Base-by-base conservation (phyloP, 2,329 filamentous ascomycete species). In the Aspergillus brasiliensis region DNA sequence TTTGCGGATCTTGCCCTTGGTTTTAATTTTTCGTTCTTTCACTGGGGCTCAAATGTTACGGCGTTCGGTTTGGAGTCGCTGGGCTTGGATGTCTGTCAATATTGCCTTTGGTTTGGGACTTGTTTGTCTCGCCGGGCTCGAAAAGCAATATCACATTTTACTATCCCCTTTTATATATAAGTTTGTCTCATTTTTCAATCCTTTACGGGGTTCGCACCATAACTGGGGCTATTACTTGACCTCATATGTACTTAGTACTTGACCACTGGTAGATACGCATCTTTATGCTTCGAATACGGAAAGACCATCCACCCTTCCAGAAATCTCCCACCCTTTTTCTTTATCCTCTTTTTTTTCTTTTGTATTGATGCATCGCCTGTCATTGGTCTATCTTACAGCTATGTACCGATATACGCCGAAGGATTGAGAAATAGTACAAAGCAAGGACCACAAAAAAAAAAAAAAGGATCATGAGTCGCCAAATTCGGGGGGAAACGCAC, bases 1-100 rank as follows among this genome's bases (percentile, higher is more conserved):
- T 59, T 19, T 34, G 31, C 31, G 31, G 52, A 59, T 59, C 31
- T 59, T 58, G 34, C 55, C 55, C 57, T 52, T 55, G 37, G 31
- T 34, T 13, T 34, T 34, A 34, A 34, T 34, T 56, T 52, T 62
- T 57, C 54, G 49, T 60, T 64, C 58, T 65, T 58, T 63, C 60
- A 56, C 58, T 65, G 61, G 67, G 61, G 56, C 54, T 62, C 47
- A 34, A 34, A 34, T 34, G 42, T 56, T 52, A 57, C n/a, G 67
- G 67, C 64, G 67, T 69, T 65, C 59, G 65, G 65, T 59, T 62
- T 64, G 67, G 64, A 64, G 63, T 69, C 60, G 46, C 57, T 58
- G 65, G 64, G 67, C 59, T 62, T 60, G 61, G 44, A 61, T 61
- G 51, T 62, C 61, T 61, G 51, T 62, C 61, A 60, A 58, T 17